These are phyloP conservation scores for Cordyceps farinosa DNA, from an alignment of 2,329 filamentous ascomycete species.

Conservation along the genomic window DNA sequence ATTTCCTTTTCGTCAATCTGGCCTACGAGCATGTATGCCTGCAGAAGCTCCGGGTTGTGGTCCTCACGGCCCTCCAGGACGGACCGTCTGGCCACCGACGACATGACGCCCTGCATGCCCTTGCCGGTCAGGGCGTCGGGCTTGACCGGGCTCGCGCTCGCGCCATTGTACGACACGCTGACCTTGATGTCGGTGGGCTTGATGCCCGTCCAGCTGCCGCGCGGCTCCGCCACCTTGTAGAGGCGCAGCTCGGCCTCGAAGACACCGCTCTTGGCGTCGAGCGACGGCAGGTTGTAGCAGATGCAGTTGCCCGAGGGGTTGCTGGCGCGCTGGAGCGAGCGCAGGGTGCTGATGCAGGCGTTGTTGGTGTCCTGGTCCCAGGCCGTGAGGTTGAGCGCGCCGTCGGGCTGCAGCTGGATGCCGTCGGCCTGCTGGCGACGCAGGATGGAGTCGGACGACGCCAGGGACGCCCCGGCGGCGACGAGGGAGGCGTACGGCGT, in stretches of 20 bases:
- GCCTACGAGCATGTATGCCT: constrained; percentile 66
- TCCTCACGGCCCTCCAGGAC: constrained; percentile 12
- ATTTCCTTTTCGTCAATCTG: constrained; percentile 60
- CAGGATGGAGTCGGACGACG: neutral
- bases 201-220: constrained; percentile 51
- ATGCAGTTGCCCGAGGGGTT: constrained; percentile 75
- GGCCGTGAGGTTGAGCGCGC: constrained; percentile 48
- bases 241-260: constrained; percentile 76
- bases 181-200: constrained; percentile 51
- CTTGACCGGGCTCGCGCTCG: constrained; percentile 34
- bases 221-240: constrained; percentile 63
- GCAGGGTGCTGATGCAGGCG: constrained; percentile 59
- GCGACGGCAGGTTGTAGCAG: constrained; percentile 76
- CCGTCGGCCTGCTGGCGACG: constrained; percentile 20
- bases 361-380: constrained; percentile 54
- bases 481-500: constrained; percentile 15
- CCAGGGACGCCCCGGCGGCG: neutral
- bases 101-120: constrained; percentile 22
- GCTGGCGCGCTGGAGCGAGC: constrained; percentile 51
- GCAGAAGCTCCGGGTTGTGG: constrained; percentile 44
- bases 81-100: neutral
- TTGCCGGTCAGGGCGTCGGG: constrained; percentile 26
- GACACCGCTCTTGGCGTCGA: constrained; percentile 63
- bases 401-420: constrained; percentile 38
- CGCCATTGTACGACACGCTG: constrained; percentile 51